Percentiles rank a stretch among this genome's conserved stretches.
Evolutionary conservation across 495 filamentous ascomycete genomes (phyloP).

Genomic region (Penicillium tannophilum): DNA sequence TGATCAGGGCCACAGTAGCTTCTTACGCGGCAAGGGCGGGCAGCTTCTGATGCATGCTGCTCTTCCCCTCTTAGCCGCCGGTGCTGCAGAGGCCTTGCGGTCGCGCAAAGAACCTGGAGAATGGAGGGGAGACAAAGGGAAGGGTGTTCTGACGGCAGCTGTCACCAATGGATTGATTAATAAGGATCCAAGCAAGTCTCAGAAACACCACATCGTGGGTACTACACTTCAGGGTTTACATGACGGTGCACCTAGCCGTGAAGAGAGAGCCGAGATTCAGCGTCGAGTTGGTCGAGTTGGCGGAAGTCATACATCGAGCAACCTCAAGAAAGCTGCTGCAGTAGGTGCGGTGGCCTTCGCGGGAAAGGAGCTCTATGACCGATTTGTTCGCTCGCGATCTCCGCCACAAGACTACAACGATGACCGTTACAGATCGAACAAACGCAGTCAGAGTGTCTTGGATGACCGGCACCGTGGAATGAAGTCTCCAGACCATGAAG

Average conservation of each 20-base stretch:
- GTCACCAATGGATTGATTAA: conserved; percentile 11
- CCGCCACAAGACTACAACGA: conserved; percentile 3
- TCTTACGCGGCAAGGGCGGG: conserved; percentile 1
- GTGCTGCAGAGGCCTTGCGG: conserved; percentile 12
- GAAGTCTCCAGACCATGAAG: neutral
- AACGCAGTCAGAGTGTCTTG: conserved; percentile 10
- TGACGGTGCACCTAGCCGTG: conserved; percentile 1
- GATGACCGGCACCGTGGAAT: neutral
- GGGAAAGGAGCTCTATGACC: conserved; percentile 13
- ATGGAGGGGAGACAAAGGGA: conserved; percentile 14
- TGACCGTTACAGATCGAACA: neutral
- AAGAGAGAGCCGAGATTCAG: conserved; percentile 8
- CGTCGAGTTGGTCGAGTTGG: conserved; percentile 11
- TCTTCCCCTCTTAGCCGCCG: conserved; percentile 9
- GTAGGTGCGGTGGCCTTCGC: conserved; percentile 9
- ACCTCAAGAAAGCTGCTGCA: conserved; percentile 8
- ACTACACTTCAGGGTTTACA: conserved; percentile 6
- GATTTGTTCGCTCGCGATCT: conserved; percentile 11
- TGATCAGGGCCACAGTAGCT: neutral
- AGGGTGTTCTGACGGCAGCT: conserved; percentile 8
- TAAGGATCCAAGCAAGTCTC: conserved; percentile 11
- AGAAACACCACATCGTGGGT: conserved; percentile 9
- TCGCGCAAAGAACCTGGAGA: conserved; percentile 11
- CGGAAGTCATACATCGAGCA: conserved; percentile 1
- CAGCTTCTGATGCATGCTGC: conserved; percentile 10